phyloP scores from a whole-genome alignment of 441 rosid species.

The Croton setiger region DNA sequence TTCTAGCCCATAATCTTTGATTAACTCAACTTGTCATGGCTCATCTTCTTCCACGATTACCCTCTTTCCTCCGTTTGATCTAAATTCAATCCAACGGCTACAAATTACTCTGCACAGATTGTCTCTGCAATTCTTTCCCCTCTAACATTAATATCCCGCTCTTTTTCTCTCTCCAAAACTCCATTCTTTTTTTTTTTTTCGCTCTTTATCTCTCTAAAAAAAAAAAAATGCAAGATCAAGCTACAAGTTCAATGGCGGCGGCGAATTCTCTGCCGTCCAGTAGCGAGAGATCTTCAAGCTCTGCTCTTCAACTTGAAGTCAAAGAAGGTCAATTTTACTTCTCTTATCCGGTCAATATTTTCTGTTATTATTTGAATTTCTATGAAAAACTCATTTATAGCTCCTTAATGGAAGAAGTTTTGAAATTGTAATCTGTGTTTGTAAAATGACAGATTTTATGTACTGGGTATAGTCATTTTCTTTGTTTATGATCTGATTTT shows the following conservation, averaged over 20 bases:
- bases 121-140: conserved; percentile 3
- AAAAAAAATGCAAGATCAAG: conserved; percentile 61
- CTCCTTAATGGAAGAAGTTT: neutral
- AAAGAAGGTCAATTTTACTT: conserved; percentile 56
- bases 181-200: neutral
- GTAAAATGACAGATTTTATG: conserved; percentile 5
- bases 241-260: conserved; percentile 68
- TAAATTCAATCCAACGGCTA: conserved; percentile 36
- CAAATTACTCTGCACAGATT: neutral
- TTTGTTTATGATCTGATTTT: neutral
- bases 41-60: conserved; percentile 50
- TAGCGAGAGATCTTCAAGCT: conserved; percentile 87
- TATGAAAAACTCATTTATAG: neutral
- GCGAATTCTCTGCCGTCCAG: conserved; percentile 83
- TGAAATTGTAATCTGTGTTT: conserved; percentile 3
- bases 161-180: conserved; percentile 18
- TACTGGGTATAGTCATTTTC: neutral
- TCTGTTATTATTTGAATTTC: neutral
- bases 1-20: conserved; percentile 39
- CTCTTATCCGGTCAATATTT: neutral
- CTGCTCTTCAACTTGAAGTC: conserved; percentile 64
- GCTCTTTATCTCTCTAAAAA: neutral
- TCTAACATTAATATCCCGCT: conserved; percentile 41
- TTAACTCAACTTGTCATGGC: conserved; percentile 46
- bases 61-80: conserved; percentile 34